Base-by-base conservation (phyloP, 1,284 basidiomycete genomes). In the Ustilago shanxiensis region DNA sequence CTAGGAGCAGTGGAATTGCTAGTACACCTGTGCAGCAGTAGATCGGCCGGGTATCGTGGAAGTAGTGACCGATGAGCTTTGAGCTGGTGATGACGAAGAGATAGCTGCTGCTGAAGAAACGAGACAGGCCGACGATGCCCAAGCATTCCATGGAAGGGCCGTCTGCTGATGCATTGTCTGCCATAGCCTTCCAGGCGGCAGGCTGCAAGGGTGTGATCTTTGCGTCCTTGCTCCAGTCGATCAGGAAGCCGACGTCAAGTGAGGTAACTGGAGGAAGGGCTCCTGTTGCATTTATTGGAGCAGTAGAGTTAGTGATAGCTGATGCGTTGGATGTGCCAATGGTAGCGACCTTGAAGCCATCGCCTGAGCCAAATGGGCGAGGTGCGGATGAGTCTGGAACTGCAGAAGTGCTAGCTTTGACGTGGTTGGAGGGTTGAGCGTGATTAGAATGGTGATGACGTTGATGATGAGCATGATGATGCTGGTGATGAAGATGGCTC, bases 101-200 rank as follows among this genome's bases (percentile, higher is more conserved):
- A 49, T 83, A 82, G 55, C 79, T 63, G 66, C 81, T 73, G 37
- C 72, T 83, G 67, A 81, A 83, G 41, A 83, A 58, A 26, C 70
- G 56, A 2, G 70, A 57, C 5, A 83, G 54, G 2, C 81, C 81
- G 18, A 83, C 56, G 26, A 83, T 60, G 20, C 81, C 81, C 24
- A 47, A 76, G 55, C 72, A 72, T 39, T 68, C 67, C 16, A 78
- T 41, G 10, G 47, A 11, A 24, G 72, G 52, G 7, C 54, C 26
- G 10, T 72, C 69, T 16, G 44, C 2, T 18, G 68, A 10, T 4
- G 58, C 44, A 11, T 26, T 18, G 28, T 76, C 70, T 13, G 65
- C 3, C 26, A 67, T 33, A 6, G 67, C 26, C 22, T 58, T 51
- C 58, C 67, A 77, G 2, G 22, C 69, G 10, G 65, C 28, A 14